These are phyloP conservation scores for Rubia tinctorum DNA, from an alignment of 305 asterid species.

Conservation along the genomic window DNA sequence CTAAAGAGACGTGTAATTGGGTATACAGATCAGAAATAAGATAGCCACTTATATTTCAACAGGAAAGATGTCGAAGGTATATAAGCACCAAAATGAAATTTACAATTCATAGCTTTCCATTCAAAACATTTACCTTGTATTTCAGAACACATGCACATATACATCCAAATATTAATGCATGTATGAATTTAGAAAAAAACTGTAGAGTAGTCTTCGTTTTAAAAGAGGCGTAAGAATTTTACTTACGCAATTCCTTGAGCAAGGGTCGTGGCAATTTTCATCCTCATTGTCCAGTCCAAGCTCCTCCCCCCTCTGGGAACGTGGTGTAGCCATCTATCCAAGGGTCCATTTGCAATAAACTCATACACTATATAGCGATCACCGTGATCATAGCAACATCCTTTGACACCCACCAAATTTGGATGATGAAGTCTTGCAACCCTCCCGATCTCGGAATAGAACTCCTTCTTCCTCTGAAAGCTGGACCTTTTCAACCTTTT, in stretches of 20 bases:
- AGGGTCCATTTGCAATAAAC: conserved; percentile 80
- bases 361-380: conserved; percentile 92
- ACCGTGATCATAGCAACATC: conserved; percentile 93
- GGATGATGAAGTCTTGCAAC: conserved; percentile 91
- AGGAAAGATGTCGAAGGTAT: neutral
- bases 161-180: neutral
- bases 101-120: neutral
- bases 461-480: conserved; percentile 95
- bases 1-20: neutral
- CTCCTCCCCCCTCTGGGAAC: conserved; percentile 92
- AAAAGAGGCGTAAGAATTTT: neutral
- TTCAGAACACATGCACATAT: neutral
- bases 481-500: conserved; percentile 89
- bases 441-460: conserved; percentile 92
- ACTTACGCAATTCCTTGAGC: conserved; percentile 99
- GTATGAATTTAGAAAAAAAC: neutral
- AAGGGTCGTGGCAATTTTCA: conserved; percentile 91
- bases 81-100: neutral
- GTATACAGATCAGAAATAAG: neutral
- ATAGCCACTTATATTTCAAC: neutral
- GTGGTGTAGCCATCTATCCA: conserved; percentile 96
- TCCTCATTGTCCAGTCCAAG: conserved; percentile 92
- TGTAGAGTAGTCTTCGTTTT: neutral
- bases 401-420: conserved; percentile 86
- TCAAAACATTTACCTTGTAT: neutral